phyloP scores from a whole-genome alignment of 2,329 filamentous ascomycete genomes.

The Exophiala alcalophila region DNA sequence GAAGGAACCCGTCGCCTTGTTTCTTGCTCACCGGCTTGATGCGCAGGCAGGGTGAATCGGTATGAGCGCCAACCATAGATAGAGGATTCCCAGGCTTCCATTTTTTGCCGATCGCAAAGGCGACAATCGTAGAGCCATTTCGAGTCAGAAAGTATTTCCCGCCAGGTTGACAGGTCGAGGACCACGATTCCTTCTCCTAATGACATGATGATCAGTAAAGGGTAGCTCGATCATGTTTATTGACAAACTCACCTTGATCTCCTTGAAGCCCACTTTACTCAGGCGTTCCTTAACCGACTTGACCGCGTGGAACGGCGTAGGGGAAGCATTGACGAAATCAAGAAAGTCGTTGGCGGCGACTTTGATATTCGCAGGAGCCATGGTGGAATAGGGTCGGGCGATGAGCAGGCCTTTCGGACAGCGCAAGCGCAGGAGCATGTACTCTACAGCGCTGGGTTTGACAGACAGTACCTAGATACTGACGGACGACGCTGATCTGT shows the following conservation, averaged over 20 bases:
- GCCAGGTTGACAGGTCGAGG: slow-evolving; percentile 71
- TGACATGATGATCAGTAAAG: not conserved
- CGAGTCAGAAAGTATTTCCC: slow-evolving; percentile 96
- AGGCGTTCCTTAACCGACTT: slow-evolving; percentile 72
- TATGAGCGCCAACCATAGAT: slow-evolving; percentile 91
- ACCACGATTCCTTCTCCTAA: slow-evolving; percentile 84
- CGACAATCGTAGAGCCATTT: slow-evolving; percentile 87
- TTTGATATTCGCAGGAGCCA: slow-evolving; percentile 33
- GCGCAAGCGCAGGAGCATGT: slow-evolving; percentile 22
- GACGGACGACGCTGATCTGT: too few relatives aligned
- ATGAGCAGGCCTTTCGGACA: not conserved
- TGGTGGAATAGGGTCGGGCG: slow-evolving; percentile 28
- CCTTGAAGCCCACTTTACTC: slow-evolving; percentile 77
- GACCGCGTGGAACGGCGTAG: slow-evolving; percentile 94
- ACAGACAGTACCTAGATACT: too few relatives aligned
- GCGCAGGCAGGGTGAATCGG: slow-evolving; percentile 86
- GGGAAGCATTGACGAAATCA: slow-evolving; percentile 90
- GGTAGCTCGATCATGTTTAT: too few relatives aligned
- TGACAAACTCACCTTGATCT: slow-evolving; percentile 66
- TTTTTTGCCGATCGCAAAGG: slow-evolving; percentile 84
- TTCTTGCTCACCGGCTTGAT: slow-evolving; percentile 95
- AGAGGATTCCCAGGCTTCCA: slow-evolving; percentile 92
- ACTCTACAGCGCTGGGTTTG: too few relatives aligned
- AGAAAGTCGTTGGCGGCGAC: slow-evolving; percentile 73
- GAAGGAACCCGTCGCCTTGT: slow-evolving; percentile 78